A percentile compares a stretch with the other conserved stretches of the same genome.
Evolutionary conservation across 257 asterid species (phyloP).

Genomic region (Misopates orontium): DNA sequence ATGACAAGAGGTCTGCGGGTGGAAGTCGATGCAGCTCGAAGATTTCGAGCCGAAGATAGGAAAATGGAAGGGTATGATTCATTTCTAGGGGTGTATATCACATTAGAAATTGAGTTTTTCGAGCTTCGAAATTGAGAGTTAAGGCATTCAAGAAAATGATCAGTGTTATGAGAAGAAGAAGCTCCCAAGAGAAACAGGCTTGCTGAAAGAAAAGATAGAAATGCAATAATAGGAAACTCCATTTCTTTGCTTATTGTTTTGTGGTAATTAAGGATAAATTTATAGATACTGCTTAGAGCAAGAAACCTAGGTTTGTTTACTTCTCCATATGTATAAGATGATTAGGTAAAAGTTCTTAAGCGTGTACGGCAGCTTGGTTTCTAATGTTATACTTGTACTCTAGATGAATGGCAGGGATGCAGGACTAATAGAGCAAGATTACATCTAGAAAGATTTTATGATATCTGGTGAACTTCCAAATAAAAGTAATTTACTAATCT

Average conservation of each 20-base stretch:
- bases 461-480: too few relatives aligned
- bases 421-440: too few relatives aligned
- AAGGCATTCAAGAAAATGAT: conserved; percentile 29
- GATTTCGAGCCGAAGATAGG: conserved; percentile 8
- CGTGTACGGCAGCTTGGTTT: too few relatives aligned
- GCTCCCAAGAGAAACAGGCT: conserved; percentile 15
- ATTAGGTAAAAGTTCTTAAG: too few relatives aligned
- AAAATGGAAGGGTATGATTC: conserved; percentile 20
- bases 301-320: background rate
- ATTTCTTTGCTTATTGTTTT: conserved; percentile 4
- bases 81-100: conserved; percentile 19
- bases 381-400: too few relatives aligned
- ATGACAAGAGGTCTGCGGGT: conserved; percentile 29
- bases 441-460: too few relatives aligned
- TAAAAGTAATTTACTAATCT: too few relatives aligned
- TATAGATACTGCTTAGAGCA: conserved; percentile 12
- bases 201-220: conserved; percentile 4
- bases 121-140: background rate
- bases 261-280: conserved; percentile 11
- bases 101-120: background rate
- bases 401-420: too few relatives aligned
- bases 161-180: conserved; percentile 11
- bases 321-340: too few relatives aligned
- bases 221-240: background rate
- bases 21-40: background rate